These are phyloP conservation scores for Penicillium paxilli DNA, from an alignment of 495 filamentous ascomycete genomes.

Conservation along the genomic window DNA sequence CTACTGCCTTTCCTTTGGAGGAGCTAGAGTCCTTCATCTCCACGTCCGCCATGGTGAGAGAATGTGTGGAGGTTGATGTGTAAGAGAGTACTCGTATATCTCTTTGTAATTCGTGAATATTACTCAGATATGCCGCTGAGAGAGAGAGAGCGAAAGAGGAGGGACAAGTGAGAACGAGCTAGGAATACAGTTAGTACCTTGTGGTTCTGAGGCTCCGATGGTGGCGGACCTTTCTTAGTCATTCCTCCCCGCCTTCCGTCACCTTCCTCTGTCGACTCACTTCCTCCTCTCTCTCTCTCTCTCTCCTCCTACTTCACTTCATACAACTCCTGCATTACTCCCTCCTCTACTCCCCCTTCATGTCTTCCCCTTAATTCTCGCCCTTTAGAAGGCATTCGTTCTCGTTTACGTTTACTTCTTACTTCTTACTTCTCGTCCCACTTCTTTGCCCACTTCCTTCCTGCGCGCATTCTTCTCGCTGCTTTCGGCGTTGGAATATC, in stretches of 20 bases:
- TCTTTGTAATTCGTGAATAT: no score
- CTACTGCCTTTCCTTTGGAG: conserved; percentile 60
- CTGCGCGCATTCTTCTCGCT: conserved; percentile 14
- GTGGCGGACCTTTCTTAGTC: conserved; percentile 23
- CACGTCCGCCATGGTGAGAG: conserved; percentile 80
- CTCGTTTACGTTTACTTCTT: conserved; percentile 7
- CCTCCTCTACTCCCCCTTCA: neutral
- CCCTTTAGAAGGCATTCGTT: conserved; percentile 14
- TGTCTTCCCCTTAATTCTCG: conserved; percentile 4
- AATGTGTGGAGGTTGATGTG: neutral
- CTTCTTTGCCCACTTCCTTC: neutral
- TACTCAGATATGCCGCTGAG: no score
- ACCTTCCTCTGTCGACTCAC: conserved; percentile 9
- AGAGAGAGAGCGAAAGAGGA: neutral
- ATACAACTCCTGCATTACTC: neutral
- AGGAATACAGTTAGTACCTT: neutral
- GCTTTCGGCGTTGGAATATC: conserved; percentile 16
- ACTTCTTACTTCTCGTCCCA: no score
- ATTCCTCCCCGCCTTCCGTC: conserved; percentile 17
- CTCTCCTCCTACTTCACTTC: conserved; percentile 3
- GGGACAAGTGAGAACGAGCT: no score
- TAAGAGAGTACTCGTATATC: no score
- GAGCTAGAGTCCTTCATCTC: conserved; percentile 86
- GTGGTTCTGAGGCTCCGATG: no score
- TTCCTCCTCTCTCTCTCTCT: neutral